Conservation (phyloP, 2,329 filamentous ascomycete species). For the Stagonosporopsis vannaccii region DNA sequence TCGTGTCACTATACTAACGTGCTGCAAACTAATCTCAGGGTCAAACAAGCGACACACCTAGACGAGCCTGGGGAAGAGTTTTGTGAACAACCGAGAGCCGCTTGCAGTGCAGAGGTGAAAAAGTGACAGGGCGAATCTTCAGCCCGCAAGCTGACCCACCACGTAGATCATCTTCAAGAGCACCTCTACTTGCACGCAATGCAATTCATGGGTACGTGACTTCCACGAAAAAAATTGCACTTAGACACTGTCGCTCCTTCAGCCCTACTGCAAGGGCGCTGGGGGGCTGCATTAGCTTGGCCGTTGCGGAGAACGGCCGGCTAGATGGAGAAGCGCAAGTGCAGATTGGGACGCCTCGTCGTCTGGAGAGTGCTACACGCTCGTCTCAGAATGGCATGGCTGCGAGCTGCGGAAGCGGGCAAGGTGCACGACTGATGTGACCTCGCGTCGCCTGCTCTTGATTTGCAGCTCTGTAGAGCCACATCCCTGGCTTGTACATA, state of each 20-base stretch:
- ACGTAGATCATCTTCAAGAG: slow-evolving; percentile 3
- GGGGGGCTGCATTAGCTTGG: slow-evolving; percentile 30
- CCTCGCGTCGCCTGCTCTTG: slow-evolving; percentile 34
- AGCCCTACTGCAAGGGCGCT: slow-evolving; percentile 48
- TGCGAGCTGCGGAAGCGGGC: slow-evolving; percentile 33
- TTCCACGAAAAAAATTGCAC: background rate
- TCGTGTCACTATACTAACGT: slow-evolving; percentile 44
- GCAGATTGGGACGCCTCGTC: slow-evolving; percentile 35
- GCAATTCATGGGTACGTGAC: slow-evolving; percentile 3
- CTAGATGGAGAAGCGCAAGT: slow-evolving; percentile 35
- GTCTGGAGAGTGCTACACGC: slow-evolving; percentile 36
- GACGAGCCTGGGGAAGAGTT: slow-evolving; percentile 19
- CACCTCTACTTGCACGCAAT: slow-evolving; percentile 5
- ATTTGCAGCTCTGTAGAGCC: slow-evolving; percentile 30
- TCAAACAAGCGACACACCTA: slow-evolving; percentile 38
- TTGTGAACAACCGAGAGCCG: slow-evolving; percentile 21
- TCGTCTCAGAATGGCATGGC: slow-evolving; percentile 41
- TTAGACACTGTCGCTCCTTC: slow-evolving; percentile 21
- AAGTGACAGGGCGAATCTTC: slow-evolving; percentile 40
- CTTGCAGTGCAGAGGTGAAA: slow-evolving; percentile 23
- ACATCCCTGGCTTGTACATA: slow-evolving; percentile 37
- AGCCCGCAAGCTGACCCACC: slow-evolving; percentile 4
- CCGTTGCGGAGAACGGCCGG: slow-evolving; percentile 25
- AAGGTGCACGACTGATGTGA: slow-evolving; percentile 43
- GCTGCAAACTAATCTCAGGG: slow-evolving; percentile 40